Evolutionary conservation across 371 early-diverging fungal species (phyloP).

Genomic region (Capillidium rhysosporum): DNA sequence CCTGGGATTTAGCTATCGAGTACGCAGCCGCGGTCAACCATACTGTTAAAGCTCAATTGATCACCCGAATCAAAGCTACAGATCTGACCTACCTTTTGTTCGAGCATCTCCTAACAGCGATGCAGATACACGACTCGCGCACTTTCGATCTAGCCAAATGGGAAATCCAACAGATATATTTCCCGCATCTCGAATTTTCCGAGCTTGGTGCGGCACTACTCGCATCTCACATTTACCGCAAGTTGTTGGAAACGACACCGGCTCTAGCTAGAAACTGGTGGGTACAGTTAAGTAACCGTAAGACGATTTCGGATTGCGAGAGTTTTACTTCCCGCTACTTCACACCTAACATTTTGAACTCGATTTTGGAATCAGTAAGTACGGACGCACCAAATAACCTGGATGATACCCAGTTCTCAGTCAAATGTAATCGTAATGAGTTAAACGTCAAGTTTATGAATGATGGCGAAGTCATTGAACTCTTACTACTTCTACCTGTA

Average conservation of each 20-base stretch:
- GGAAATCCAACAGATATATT: conserved; percentile 40
- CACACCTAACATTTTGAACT: conserved; percentile 36
- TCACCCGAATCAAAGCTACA: no score
- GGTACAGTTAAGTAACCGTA: conserved; percentile 60
- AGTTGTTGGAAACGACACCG: conserved; percentile 37
- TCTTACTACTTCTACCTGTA: conserved; percentile 55
- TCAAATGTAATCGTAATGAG: conserved; percentile 49
- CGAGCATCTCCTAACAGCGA: conserved; percentile 32
- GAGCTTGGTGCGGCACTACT: conserved; percentile 40
- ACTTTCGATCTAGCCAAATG: conserved; percentile 51
- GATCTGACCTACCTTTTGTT: conserved; percentile 23
- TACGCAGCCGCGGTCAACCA: no score
- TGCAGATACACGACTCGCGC: conserved; percentile 28
- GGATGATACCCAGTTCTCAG: conserved; percentile 34
- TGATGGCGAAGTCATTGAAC: conserved; percentile 73
- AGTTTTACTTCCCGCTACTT: conserved; percentile 42
- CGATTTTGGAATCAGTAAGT: conserved; percentile 23
- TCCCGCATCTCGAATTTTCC: conserved; percentile 23
- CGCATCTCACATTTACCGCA: conserved; percentile 50
- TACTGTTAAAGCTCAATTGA: no score
- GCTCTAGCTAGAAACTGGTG: conserved; percentile 66
- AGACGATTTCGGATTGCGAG: conserved; percentile 44
- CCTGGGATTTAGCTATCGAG: no score
- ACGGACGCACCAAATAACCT: conserved; percentile 13
- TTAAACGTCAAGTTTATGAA: conserved; percentile 54